Evolutionary conservation across 305 asterid genomes (phyloP).

Genomic region (Fraxinus xanthoxyloides): DNA sequence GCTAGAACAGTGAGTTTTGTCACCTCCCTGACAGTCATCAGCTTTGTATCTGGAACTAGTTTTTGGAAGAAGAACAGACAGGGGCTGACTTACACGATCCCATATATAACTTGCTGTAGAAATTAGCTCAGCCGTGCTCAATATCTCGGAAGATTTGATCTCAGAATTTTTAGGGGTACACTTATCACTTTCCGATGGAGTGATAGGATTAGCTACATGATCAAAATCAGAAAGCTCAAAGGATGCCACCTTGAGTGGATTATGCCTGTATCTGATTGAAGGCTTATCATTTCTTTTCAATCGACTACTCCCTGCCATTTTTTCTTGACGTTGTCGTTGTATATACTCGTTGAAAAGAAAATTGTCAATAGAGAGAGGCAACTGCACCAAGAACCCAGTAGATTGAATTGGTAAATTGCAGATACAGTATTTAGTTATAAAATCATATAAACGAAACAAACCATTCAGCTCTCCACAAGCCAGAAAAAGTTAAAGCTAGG

Average conservation of each 20-base stretch:
- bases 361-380: conserved; percentile 19
- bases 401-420: not conserved
- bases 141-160: conserved; percentile 39
- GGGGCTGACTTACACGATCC: conserved; percentile 54
- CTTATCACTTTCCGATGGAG: conserved; percentile 38
- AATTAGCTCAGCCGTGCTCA: conserved; percentile 67
- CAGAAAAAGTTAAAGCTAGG: not conserved
- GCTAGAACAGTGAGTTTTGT: conserved; percentile 29
- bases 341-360: conserved; percentile 16
- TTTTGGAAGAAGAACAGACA: conserved; percentile 48
- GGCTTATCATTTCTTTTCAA: conserved; percentile 43
- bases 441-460: not conserved
- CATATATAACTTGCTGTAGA: conserved; percentile 65
- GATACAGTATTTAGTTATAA: conserved; percentile 5
- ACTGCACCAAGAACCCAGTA: conserved; percentile 36
- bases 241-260: conserved; percentile 37
- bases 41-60: conserved; percentile 30
- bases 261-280: conserved; percentile 42
- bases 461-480: not conserved
- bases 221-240: conserved; percentile 44
- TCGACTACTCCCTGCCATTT: conserved; percentile 47
- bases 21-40: conserved; percentile 31
- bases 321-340: not conserved
- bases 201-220: conserved; percentile 22
- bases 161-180: conserved; percentile 26